Base-by-base conservation (phyloP, 352 stramenopile species). In the Globisporangium barbulae region DNA sequence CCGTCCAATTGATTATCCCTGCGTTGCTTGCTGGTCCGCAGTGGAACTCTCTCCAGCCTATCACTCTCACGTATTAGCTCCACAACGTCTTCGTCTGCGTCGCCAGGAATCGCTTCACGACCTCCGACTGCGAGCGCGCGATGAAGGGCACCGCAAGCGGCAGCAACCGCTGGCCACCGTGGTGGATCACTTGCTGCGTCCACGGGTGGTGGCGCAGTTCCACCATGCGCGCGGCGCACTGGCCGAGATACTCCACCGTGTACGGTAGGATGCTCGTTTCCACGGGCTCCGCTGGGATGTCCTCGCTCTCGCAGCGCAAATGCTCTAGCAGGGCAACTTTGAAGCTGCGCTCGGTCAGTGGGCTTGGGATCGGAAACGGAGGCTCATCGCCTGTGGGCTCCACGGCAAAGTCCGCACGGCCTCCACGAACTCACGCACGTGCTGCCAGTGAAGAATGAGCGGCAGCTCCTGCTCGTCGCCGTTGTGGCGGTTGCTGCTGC, bases 211-310 rank as follows among this genome's bases (percentile, higher is more conserved):
- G 37, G 53, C 53, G 53, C 37, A 59, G 37, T 19, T 59, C 53
- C 53, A 48, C 33, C 53, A 48, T 59, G 13, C 25, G 25, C 13
- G 53, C 12, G n/a, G 33, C 35, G 22, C 53, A 59, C 53, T 47
- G 33, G 35, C 53, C 53, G 2, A 59, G 53, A 48, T 47, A 44
- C 33, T 59, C 53, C n/a, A 48, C 33, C 7, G 31, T 59, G 53
- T 59, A 59, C n/a, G 53, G 10, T 12, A 59, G 53, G 33, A 59
- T 59, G 53, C 53, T 59, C n/a, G 33, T 58, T 33, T 48, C 53
- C 12, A 59, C 53, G 9, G 21, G 21, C 21, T 59, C 33, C 9
- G 31, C 21, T 21, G n/a, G 12, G 53, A 48, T 45, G 9, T 45
- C 35, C n/a, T 59, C 21, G 19, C 30, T 59, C 53, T 48, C 53